phyloP scores from a whole-genome alignment of 345 rosid genomes.

The Physaria fendleri region DNA sequence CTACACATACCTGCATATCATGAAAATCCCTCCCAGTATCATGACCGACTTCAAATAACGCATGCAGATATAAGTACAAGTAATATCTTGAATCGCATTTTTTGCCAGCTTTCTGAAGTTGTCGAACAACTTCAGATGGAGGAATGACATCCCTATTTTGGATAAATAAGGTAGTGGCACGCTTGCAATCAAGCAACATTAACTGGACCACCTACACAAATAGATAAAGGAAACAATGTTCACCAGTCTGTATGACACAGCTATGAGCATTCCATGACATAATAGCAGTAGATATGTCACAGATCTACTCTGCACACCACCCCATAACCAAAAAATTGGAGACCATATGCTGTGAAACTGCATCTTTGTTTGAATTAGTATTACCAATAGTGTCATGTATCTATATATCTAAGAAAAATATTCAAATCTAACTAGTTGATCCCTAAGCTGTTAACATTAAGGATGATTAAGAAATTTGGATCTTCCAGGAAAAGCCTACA shows the following conservation, averaged over 20 bases:
- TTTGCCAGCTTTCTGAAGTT: constrained; percentile 47
- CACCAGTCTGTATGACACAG: not conserved
- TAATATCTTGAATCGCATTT: constrained; percentile 81
- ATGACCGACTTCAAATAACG: constrained; percentile 72
- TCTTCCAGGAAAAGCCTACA: constrained; percentile 1
- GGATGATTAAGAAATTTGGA: not conserved
- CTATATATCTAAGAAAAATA: constrained; percentile 3
- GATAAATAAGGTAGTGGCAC: constrained; percentile 68
- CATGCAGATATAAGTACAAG: constrained; percentile 78
- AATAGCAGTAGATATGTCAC: not conserved
- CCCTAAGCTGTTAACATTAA: not conserved
- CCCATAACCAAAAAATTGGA: not conserved
- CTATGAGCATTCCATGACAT: not conserved
- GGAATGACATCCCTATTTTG: constrained; percentile 73
- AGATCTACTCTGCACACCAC: not conserved
- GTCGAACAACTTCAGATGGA: constrained; percentile 82
- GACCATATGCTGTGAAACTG: not conserved
- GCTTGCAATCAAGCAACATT: constrained; percentile 86
- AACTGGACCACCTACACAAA: constrained; percentile 74
- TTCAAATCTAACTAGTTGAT: not conserved
- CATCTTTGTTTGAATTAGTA: constrained; percentile 1
- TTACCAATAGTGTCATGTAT: not conserved
- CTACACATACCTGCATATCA: constrained; percentile 84
- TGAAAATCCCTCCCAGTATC: constrained; percentile 86
- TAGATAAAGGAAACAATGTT: constrained; percentile 6